Conservation (phyloP, 192 early-diverging fungal genomes). For the Chytriomyces confervae region DNA sequence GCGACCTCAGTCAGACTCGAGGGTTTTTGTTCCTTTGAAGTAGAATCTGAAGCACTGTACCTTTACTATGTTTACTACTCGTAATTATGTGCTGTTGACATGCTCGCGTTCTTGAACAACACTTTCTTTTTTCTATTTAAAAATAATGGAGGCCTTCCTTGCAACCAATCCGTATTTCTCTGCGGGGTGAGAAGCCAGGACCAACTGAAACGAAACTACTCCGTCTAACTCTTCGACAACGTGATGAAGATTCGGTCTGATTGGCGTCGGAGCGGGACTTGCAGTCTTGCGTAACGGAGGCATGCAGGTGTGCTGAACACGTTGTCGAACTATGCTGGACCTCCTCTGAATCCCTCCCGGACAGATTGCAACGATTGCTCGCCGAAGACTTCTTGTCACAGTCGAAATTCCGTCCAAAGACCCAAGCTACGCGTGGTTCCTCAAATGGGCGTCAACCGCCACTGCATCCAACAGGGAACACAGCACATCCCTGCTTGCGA, state of each 20-base stretch:
- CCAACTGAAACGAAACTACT: not conserved
- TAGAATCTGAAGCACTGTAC: no score
- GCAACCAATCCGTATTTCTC: constrained; percentile 91
- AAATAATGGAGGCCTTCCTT: constrained; percentile 35
- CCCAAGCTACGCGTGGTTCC: constrained; percentile 90
- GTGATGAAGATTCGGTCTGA: constrained; percentile 70
- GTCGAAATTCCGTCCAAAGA: constrained; percentile 96
- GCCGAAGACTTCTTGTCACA: constrained; percentile 82
- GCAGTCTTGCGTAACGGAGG: constrained; percentile 78
- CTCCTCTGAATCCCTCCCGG: no score
- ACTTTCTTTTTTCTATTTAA: no score
- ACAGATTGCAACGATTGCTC: constrained; percentile 65
- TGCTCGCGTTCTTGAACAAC: no score
- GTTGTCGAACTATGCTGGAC: no score
- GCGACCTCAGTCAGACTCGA: no score
- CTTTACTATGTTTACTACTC: no score
- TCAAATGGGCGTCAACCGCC: constrained; percentile 75
- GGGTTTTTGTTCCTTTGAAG: no score
- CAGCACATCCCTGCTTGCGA: constrained; percentile 30
- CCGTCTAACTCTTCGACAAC: no score
- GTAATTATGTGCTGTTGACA: no score
- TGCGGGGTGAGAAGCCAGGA: constrained; percentile 63
- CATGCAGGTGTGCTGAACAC: constrained; percentile 33
- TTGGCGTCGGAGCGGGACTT: constrained; percentile 85
- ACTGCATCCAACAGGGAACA: constrained; percentile 44